A percentile compares a stretch with the other conserved stretches of the same genome.
phyloP scores from a whole-genome alignment of 495 filamentous ascomycete species.

The Gamarada debralockiae region DNA sequence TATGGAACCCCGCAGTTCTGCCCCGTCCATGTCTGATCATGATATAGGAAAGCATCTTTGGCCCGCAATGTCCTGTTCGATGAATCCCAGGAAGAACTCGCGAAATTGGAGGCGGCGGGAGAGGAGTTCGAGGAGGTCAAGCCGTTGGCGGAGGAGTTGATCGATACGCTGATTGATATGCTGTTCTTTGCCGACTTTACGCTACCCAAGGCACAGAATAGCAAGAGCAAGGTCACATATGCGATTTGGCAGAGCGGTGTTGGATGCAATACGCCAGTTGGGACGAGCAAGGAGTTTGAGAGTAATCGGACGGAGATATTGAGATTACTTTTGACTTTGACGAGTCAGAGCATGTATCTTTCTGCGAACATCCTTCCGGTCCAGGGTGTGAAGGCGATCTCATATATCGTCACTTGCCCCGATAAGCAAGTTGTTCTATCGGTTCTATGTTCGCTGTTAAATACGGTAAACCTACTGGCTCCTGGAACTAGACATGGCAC shows the following conservation, averaged over 20 bases:
- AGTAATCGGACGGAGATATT: conserved; percentile 89
- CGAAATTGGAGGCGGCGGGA: conserved; percentile 34
- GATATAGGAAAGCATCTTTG: conserved; percentile 45
- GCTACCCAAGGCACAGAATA: conserved; percentile 59
- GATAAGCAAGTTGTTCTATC: conserved; percentile 93
- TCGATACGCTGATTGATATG: conserved; percentile 85
- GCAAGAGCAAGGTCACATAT: conserved; percentile 80
- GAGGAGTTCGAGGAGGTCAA: conserved; percentile 78
- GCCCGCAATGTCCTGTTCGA: conserved; percentile 81
- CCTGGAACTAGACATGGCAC: conserved; percentile 17
- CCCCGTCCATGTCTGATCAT: conserved; percentile 28
- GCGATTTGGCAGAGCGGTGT: conserved; percentile 98
- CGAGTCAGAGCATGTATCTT: conserved; percentile 90
- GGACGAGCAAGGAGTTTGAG: conserved; percentile 85
- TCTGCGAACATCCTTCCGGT: conserved; percentile 78
- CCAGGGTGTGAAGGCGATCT: conserved; percentile 81
- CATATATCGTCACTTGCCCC: conserved; percentile 79
- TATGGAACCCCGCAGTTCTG: conserved; percentile 34
- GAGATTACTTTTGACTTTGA: conserved; percentile 78
- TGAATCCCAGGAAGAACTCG: conserved; percentile 52
- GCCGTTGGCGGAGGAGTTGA: conserved; percentile 88
- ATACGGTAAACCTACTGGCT: conserved; percentile 64
- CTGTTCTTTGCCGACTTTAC: conserved; percentile 92
- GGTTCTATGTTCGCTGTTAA: conserved; percentile 85
- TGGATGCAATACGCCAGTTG: conserved; percentile 86